A percentile compares a stretch with the other conserved stretches of the same genome.
Conservation (phyloP, 306 rosid species). For the Pterocarpus macrocarpus region DNA sequence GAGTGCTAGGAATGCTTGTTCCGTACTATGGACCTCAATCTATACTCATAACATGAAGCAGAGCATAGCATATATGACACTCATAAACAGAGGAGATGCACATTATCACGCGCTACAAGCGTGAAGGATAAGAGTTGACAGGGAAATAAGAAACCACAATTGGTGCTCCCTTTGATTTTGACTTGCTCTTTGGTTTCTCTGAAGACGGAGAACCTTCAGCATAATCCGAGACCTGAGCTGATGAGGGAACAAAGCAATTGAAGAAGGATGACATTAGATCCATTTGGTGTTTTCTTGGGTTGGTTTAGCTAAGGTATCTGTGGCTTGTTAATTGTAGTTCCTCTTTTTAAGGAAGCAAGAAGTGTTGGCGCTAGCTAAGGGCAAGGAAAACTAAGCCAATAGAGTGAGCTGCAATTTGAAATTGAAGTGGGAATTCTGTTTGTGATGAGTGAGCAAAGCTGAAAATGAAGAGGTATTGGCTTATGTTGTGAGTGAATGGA, state of each 20-base stretch:
- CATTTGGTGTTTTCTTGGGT: background rate
- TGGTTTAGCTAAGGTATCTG: too few species aligned
- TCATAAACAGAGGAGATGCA: too few species aligned
- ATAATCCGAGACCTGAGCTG: conserved; percentile 35
- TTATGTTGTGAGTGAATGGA: background rate
- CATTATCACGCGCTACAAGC: background rate
- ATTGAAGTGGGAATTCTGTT: background rate
- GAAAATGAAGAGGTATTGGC: background rate
- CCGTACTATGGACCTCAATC: too few species aligned
- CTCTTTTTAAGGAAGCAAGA: too few species aligned
- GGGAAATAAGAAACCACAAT: conserved; percentile 43
- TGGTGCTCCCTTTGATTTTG: conserved; percentile 44
- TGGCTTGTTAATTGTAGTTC: too few species aligned
- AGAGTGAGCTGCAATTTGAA: too few species aligned
- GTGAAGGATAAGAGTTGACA: conserved; percentile 8
- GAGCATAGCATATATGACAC: too few species aligned
- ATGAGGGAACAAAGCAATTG: conserved; percentile 32
- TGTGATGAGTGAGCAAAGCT: background rate
- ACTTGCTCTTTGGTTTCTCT: conserved; percentile 33
- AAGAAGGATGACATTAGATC: conserved; percentile 15
- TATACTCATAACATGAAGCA: too few species aligned
- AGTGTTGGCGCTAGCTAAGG: too few species aligned
- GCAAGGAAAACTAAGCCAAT: too few species aligned
- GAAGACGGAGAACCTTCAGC: conserved; percentile 36
- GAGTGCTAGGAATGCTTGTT: too few species aligned